Evolutionary conservation across 2,329 filamentous ascomycete species (phyloP).

Genomic region (Sphaerulina populicola): DNA sequence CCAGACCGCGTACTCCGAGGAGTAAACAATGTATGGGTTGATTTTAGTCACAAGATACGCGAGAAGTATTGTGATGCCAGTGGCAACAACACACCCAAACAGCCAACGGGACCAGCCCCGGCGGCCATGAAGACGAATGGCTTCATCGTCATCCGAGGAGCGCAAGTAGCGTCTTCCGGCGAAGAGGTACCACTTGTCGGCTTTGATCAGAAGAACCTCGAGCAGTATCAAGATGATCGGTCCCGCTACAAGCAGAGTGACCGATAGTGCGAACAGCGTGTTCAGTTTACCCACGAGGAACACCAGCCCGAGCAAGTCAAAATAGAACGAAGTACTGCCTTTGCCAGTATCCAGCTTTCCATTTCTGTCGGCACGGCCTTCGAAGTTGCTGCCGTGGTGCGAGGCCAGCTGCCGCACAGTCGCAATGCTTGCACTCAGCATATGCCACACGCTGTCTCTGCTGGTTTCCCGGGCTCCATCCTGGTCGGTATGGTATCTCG

Average conservation of each 20-base stretch:
- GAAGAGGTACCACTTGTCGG: conserved; percentile 85
- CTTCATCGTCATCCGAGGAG: conserved; percentile 50
- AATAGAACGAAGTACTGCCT: conserved; percentile 66
- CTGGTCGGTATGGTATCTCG: conserved; percentile 83
- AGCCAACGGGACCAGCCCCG: conserved; percentile 80
- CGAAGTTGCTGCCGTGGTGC: conserved; percentile 59
- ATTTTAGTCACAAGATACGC: conserved; percentile 70
- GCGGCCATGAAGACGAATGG: conserved; percentile 61
- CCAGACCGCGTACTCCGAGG: conserved; percentile 81
- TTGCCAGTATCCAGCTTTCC: conserved; percentile 59
- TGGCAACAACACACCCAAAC: conserved; percentile 60
- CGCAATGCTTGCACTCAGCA: conserved; percentile 75
- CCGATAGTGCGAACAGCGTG: conserved; percentile 78
- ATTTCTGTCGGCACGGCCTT: conserved; percentile 47
- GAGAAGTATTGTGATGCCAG: conserved; percentile 59
- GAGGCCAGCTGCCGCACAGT: conserved; percentile 65
- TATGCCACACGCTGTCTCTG: conserved; percentile 73
- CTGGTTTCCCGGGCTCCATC: conserved; percentile 77
- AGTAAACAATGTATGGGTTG: conserved; percentile 87
- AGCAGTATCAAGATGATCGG: conserved; percentile 65
- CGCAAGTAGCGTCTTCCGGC: conserved; percentile 56
- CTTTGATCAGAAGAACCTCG: conserved; percentile 58
- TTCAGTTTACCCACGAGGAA: conserved; percentile 73
- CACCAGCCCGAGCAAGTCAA: conserved; percentile 74
- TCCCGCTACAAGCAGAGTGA: conserved; percentile 71